Evolutionary conservation across 768 basidiomycete species (phyloP).

Genomic region (Omphalotus guepiniiformis): DNA sequence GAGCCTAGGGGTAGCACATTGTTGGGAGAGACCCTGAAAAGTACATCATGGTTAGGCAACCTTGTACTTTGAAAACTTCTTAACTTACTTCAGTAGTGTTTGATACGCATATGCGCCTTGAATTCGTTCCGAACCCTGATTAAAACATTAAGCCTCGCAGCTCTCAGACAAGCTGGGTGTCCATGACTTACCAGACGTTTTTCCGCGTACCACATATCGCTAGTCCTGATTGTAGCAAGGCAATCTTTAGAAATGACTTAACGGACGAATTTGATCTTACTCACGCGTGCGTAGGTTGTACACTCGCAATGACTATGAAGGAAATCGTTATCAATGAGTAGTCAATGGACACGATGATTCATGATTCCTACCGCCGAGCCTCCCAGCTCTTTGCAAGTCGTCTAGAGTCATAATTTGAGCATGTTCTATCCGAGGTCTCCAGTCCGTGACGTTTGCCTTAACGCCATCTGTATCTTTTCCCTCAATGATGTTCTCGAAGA

Average conservation of each 20-base stretch:
- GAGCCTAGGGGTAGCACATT: conserved; percentile 76
- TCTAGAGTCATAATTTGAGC: conserved; percentile 77
- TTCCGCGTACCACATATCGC: conserved; percentile 93
- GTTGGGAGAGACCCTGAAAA: conserved; percentile 42
- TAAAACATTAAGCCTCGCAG: background rate
- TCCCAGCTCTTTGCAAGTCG: conserved; percentile 68
- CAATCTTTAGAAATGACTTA: background rate
- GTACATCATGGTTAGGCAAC: background rate
- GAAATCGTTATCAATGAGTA: background rate
- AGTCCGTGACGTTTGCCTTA: conserved; percentile 35
- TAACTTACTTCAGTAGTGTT: conserved; percentile 62
- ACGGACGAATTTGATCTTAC: conserved; percentile 17
- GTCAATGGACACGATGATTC: background rate
- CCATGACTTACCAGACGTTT: conserved; percentile 52
- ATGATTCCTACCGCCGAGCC: conserved; percentile 61
- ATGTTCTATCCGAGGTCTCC: conserved; percentile 86
- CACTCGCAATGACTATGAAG: conserved; percentile 79
- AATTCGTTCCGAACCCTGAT: conserved; percentile 74
- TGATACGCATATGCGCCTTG: conserved; percentile 90
- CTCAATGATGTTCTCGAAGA: conserved; percentile 65
- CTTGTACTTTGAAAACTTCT: background rate
- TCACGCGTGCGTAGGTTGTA: conserved; percentile 91
- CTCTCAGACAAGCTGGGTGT: too few relatives aligned
- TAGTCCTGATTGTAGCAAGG: conserved; percentile 46
- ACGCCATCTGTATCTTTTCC: conserved; percentile 18